phyloP scores from a whole-genome alignment of 1,139 yeast genomes.

The Schwanniomyces etchellsii region DNA sequence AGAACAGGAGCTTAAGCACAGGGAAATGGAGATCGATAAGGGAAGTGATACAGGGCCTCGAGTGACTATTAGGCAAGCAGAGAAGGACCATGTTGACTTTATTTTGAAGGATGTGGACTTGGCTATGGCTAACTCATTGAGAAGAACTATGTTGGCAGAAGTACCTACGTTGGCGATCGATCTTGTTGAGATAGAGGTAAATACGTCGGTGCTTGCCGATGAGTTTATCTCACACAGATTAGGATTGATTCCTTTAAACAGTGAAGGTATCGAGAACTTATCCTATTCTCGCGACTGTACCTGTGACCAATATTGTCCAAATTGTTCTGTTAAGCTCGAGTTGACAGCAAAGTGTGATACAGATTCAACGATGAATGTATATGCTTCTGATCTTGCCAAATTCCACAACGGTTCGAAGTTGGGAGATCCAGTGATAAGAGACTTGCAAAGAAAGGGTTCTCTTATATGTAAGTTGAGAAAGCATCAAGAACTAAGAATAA shows the following conservation, averaged over 20 bases:
- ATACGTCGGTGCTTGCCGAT: slow-evolving; percentile 93
- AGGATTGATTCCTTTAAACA: slow-evolving; percentile 84
- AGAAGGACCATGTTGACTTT: slow-evolving; percentile 83
- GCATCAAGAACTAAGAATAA: slow-evolving; percentile 83
- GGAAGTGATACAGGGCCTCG: slow-evolving; percentile 50
- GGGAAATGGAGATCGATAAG: slow-evolving; percentile 34
- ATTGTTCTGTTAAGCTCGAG: slow-evolving; percentile 84
- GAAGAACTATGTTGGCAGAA: slow-evolving; percentile 92
- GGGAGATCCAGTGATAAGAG: slow-evolving; percentile 84
- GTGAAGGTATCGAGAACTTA: slow-evolving; percentile 74
- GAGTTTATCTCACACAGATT: slow-evolving; percentile 91
- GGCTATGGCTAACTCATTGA: slow-evolving; percentile 85
- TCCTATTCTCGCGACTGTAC: slow-evolving; percentile 92
- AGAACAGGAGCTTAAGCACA: too few species aligned
- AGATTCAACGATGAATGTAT: slow-evolving; percentile 85
- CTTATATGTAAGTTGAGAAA: slow-evolving; percentile 85
- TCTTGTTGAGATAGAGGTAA: slow-evolving; percentile 87
- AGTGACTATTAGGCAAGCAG: slow-evolving; percentile 83
- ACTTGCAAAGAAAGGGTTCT: slow-evolving; percentile 74
- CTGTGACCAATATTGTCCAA: slow-evolving; percentile 95
- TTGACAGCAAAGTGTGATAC: slow-evolving; percentile 84
- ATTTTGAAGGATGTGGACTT: slow-evolving; percentile 83
- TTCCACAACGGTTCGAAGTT: slow-evolving; percentile 43
- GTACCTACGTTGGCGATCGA: slow-evolving; percentile 96
- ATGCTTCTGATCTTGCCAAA: slow-evolving; percentile 75